Evolutionary conservation across 2,329 filamentous ascomycete species (phyloP), one percentile per base, ranked within the genome.

Genomic region (Lizonia empirigonia): DNA sequence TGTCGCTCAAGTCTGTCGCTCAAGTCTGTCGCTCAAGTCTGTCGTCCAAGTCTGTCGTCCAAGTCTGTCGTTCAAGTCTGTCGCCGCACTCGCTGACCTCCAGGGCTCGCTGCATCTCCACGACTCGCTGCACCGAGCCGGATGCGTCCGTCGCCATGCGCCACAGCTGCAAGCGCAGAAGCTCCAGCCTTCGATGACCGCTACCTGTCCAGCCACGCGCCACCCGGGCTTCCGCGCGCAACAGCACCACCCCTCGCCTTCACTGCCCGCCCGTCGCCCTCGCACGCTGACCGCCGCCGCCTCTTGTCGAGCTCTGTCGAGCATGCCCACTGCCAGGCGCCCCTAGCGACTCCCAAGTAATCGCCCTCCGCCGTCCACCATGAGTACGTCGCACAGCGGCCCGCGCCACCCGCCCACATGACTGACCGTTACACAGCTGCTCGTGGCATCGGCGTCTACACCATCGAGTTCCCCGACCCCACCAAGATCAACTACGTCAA

Each of bases 391-490:
- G 13, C 38, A 40, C 41, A 35, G 29, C 52, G 16, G 32, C 41
- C 49, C 41, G 32, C 35, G 26, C 56, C 46, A 24, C 40, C 42
- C 27, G 20, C 37, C 34, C 13, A 36, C 23, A 38, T 9, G n/a
- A 32, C 58, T 66, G 49, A 66, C 55, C 24, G 15, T 42, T 10
- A 20, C 24, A 58, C 57, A 72, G 70, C 65, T 50, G 71, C 71
- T 58, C 63, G 68, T 50, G 61, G 63, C 46, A 65, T 74, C 44
- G 61, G 63, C 40, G 55, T 74, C 50, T 70, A 68, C 53, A 73
- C 71, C 50, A 70, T 72, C 41, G 58, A 65, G 51, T 73, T 72
- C 55, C 70, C 71, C 20, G 70, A 73, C 44, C 70, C 70, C 2
- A 54, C 52, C 40, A 55, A 44, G 19, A 65, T 65, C 44, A 48